phyloP scores from a whole-genome alignment of 73 alveolate species.

The Stentor coeruleus region DNA sequence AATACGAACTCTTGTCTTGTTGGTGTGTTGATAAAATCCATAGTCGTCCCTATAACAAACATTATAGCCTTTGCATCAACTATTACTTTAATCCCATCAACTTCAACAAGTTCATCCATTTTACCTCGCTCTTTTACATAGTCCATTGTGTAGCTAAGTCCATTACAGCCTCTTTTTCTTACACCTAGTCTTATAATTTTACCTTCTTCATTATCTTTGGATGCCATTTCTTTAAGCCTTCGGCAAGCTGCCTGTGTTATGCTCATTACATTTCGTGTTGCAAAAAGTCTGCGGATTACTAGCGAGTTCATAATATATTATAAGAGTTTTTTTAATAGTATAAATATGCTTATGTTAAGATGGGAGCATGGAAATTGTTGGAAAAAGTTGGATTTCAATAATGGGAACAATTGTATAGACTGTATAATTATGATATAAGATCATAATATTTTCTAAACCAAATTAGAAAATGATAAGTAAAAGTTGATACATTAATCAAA shows the following conservation, averaged over 20 bases:
- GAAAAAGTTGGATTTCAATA: no score
- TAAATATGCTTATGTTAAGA: no score
- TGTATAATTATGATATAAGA: no score
- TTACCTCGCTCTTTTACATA: slow-evolving; percentile 44
- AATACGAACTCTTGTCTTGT: slow-evolving; percentile 68
- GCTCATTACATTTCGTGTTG: slow-evolving; percentile 59
- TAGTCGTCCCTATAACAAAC: slow-evolving; percentile 78
- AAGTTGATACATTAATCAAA: no score
- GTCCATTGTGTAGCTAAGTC: slow-evolving; percentile 71
- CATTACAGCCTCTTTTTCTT: slow-evolving; percentile 78
- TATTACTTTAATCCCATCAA: slow-evolving; percentile 62
- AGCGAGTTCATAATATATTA: no score
- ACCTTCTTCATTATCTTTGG: slow-evolving; percentile 12
- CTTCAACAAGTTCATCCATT: slow-evolving; percentile 64
- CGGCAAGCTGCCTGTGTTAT: slow-evolving; percentile 6
- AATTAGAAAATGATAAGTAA: no score
- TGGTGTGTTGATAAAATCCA: slow-evolving; percentile 76
- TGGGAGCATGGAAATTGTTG: no score
- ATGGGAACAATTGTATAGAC: no score
- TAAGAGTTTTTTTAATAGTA: no score
- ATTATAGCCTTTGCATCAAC: slow-evolving; percentile 73
- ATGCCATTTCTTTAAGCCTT: slow-evolving; percentile 26
- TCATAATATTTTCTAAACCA: no score
- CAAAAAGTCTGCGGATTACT: no score
- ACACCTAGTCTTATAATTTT: slow-evolving; percentile 72